Evolutionary conservation across 768 basidiomycete genomes (phyloP).

Genomic region (Hypsizygus marmoreus): DNA sequence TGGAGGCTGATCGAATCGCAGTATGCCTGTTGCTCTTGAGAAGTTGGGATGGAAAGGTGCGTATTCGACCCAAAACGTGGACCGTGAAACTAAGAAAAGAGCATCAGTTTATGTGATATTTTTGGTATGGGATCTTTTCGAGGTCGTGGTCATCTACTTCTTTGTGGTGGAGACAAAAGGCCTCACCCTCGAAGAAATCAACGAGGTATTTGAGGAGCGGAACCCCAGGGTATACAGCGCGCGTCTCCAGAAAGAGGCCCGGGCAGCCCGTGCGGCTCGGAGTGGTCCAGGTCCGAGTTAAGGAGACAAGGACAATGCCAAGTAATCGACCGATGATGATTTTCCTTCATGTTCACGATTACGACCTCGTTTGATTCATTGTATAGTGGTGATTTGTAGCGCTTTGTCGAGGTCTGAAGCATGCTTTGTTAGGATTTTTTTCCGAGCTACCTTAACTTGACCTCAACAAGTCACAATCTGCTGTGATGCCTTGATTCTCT

Average conservation of each 20-base stretch:
- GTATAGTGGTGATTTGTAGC: not conserved
- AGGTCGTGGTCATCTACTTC: conserved; percentile 47
- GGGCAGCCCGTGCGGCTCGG: not conserved
- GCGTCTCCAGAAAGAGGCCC: conserved; percentile 14
- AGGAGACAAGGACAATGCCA: not conserved
- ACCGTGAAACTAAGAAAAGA: too few relatives aligned
- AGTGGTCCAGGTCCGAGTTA: not conserved
- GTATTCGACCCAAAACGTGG: too few relatives aligned
- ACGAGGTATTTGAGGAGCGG: conserved; percentile 44
- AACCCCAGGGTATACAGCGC: conserved; percentile 43
- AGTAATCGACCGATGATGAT: too few relatives aligned
- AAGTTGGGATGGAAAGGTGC: conserved; percentile 49
- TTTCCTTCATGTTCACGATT: too few relatives aligned
- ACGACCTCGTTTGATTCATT: not conserved
- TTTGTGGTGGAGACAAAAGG: conserved; percentile 55
- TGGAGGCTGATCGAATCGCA: conserved; percentile 12
- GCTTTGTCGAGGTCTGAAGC: not conserved
- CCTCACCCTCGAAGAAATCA: conserved; percentile 52
- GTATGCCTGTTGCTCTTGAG: conserved; percentile 48
- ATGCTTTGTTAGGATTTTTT: not conserved
- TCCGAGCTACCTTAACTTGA: too few relatives aligned
- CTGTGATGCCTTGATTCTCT: too few relatives aligned
- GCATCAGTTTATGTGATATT: conserved; percentile 56
- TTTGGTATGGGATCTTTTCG: conserved; percentile 49
- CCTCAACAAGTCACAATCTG: too few relatives aligned